Percentiles rank a stretch among this genome's conserved stretches.
phyloP scores from a whole-genome alignment of 1,139 yeast genomes.

The Meyerozyma sp. region DNA sequence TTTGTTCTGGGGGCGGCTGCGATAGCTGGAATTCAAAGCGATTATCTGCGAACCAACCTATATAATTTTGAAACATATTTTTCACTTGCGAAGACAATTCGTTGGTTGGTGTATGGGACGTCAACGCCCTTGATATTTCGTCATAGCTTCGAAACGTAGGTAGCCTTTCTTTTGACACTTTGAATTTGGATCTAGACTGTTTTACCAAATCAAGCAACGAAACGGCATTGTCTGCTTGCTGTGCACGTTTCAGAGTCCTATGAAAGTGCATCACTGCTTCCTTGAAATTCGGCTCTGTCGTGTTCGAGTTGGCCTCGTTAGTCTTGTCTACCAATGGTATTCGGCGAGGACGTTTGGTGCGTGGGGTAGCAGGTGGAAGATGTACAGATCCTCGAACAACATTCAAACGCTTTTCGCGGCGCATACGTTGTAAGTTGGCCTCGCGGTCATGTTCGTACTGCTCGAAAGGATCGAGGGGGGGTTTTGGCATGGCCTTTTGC shows the following conservation, averaged over 20 bases:
- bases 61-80: not conserved
- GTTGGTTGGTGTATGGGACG: not conserved
- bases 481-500: not conserved
- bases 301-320: not conserved
- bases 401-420: not conserved
- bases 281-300: not conserved
- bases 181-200: not conserved
- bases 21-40: not conserved
- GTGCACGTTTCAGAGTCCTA: not conserved
- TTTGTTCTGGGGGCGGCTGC: too few relatives aligned
- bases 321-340: not conserved
- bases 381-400: not conserved
- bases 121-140: too few relatives aligned
- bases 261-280: not conserved
- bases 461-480: not conserved
- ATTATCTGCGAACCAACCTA: not conserved
- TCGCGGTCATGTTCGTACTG: not conserved
- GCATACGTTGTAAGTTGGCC: not conserved
- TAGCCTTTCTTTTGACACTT: not conserved
- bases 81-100: not conserved
- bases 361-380: too few relatives aligned
- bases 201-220: constrained; percentile 6
- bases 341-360: not conserved
- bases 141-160: not conserved
- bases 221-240: constrained; percentile 6